Conservation (phyloP, 2,329 filamentous ascomycete genomes). For the Aspergillus awamori region DNA sequence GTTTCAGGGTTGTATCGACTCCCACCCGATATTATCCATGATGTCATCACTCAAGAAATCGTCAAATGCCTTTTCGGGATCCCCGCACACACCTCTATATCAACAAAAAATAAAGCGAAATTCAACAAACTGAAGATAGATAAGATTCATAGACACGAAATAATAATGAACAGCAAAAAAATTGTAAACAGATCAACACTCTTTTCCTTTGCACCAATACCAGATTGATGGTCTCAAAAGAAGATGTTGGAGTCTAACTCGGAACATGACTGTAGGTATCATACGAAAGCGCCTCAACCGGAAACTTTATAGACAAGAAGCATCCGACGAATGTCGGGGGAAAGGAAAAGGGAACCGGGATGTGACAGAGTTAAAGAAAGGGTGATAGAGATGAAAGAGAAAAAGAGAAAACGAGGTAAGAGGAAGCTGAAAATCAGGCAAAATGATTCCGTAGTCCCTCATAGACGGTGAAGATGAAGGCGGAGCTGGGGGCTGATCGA, state of each 20-base stretch:
- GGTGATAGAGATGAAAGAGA: constrained; percentile 1
- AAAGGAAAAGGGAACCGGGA: not conserved
- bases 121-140: not conserved
- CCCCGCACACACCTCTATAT: not conserved
- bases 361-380: constrained; percentile 1
- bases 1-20: not conserved
- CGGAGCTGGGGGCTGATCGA: constrained; percentile 89
- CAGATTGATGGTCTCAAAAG: constrained; percentile 5
- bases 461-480: constrained; percentile 95
- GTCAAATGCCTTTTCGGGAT: not conserved
- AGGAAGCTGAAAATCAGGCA: constrained; percentile 31
- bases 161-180: not conserved
- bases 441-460: constrained; percentile 78
- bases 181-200: not conserved
- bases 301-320: constrained; percentile 11
- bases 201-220: not conserved
- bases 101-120: not conserved
- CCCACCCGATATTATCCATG: not conserved
- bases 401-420: not conserved
- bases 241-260: constrained; percentile 15
- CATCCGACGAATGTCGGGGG: not conserved
- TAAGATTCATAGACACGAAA: not conserved
- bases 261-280: constrained; percentile 24
- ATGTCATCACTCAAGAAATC: not conserved
- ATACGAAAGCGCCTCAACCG: constrained; percentile 9